Evolutionary conservation across 331 rosid genomes (phyloP).

Genomic region (Arachis monticola): DNA sequence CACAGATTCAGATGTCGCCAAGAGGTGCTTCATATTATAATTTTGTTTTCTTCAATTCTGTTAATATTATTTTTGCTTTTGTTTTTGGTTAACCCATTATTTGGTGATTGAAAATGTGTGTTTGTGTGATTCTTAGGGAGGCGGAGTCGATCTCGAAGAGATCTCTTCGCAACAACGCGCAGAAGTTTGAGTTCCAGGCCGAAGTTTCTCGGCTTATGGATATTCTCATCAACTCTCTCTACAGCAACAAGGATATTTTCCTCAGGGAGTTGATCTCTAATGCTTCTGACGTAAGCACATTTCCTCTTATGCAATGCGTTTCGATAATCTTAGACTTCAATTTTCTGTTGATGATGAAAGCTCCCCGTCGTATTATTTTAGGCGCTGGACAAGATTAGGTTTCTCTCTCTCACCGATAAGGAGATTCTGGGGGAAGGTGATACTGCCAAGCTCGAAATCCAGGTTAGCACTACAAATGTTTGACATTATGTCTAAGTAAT

Average conservation of each 20-base stretch:
- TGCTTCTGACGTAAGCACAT: constrained; percentile 85
- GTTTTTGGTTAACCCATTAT: not conserved
- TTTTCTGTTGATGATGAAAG: not conserved
- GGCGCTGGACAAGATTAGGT: constrained; percentile 98
- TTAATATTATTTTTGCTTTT: not conserved
- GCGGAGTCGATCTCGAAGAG: constrained; percentile 92
- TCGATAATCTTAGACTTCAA: not conserved
- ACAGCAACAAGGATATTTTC: constrained; percentile 98
- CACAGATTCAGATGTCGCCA: constrained; percentile 92
- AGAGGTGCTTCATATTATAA: constrained; percentile 43
- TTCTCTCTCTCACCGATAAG: constrained; percentile 95
- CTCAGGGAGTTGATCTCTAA: constrained; percentile 97
- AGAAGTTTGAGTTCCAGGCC: constrained; percentile 97
- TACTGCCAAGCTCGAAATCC: constrained; percentile 84
- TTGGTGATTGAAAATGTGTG: not conserved
- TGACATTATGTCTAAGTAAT: not conserved
- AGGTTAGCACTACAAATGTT: constrained; percentile 53
- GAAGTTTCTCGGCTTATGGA: constrained; percentile 99
- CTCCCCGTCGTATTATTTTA: constrained; percentile 30
- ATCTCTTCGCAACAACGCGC: constrained; percentile 82
- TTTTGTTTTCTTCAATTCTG: not conserved
- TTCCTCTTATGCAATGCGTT: not conserved
- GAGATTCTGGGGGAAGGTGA: constrained; percentile 97
- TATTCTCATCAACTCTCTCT: constrained; percentile 91
- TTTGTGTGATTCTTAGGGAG: constrained; percentile 57